Evolutionary conservation across 2,329 filamentous ascomycete genomes (phyloP), one percentile per base, ranked within the genome.

Genomic region (Aphanocladium album): DNA sequence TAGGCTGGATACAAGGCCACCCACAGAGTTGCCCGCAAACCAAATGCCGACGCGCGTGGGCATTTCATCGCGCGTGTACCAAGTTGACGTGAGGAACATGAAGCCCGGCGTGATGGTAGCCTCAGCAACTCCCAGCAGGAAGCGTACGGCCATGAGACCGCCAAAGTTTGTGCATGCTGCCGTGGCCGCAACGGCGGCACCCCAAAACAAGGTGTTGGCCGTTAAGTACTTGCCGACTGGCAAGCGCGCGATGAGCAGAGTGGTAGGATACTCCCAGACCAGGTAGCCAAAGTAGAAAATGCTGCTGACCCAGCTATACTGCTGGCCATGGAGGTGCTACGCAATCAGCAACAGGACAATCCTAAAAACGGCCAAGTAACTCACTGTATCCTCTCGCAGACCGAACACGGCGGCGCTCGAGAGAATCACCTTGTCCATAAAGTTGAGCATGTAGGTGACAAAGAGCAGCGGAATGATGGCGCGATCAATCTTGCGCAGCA

Each of bases 281-380:
- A 84, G 74, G 67, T 82, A 82, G n/a, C 74, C 74, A 16, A 77
- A 63, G 65, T 77, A 77, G 54, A 77, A 72, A 51, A 75, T 67
- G 46, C 73, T 74, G 35, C 72, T 69, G 19, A 91, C 76, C 89
- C 89, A 91, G 51, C 80, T 83, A 69, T 87, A 91, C 75, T 90
- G 71, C 55, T 73, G 68, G 52, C 73, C 76, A 52, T 64, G 69
- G 37, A 72, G 69, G 47, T 69, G 52, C 68, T 68, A 14, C 19
- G 25, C n/a, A 19, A n/a, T 46, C 8, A 39, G 35, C 14, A 37
- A 8, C 8, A 5, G 30, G 14, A 8, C 21, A 37, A 43, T 39
- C 35, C 16, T 11, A 39, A 16, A 7, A 23, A 8, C 8, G 19
- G 4, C 19, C 19, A 47, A n/a, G 16, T 25, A 12, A 58, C 68